These are phyloP conservation scores for Gastrolobium villosum DNA, from an alignment of 306 rosid genomes.

Conservation along the genomic window DNA sequence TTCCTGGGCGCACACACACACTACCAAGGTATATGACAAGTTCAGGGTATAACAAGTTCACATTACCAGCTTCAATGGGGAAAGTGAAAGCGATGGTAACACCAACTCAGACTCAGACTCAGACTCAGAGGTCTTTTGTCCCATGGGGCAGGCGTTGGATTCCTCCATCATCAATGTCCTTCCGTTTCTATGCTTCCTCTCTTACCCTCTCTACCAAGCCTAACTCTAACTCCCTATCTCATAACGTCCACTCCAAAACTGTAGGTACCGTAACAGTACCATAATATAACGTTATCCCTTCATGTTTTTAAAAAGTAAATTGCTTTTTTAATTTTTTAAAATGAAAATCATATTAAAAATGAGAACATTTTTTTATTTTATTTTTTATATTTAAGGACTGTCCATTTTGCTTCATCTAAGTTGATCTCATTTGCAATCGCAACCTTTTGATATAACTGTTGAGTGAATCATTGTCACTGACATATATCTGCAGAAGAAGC, in stretches of 20 bases:
- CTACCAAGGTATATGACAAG: neutral
- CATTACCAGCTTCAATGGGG: conserved; percentile 23
- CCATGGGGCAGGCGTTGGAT: neutral
- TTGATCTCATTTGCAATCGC: neutral
- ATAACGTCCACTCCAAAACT: conserved; percentile 3
- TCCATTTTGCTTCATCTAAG: neutral
- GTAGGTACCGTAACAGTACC: conserved; percentile 25
- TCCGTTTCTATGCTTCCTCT: neutral
- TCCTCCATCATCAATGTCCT: conserved; percentile 11
- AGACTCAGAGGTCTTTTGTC: conserved; percentile 1
- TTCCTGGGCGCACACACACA: neutral
- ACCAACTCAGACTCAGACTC: conserved; percentile 1
- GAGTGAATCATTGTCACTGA: neutral
- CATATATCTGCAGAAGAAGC: conserved; percentile 10
- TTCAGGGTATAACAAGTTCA: neutral
- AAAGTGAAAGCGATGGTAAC: conserved; percentile 4
- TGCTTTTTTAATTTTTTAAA: no score
- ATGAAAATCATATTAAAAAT: neutral
- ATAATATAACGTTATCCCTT: no score
- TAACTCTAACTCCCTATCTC: neutral
- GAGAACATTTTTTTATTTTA: neutral
- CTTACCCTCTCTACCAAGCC: conserved; percentile 26
- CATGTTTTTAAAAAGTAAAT: no score
- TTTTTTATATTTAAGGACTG: no score
- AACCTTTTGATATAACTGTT: no score